Evolutionary conservation across 352 stramenopile genomes (phyloP), one percentile per base, ranked within the genome.

Genomic region (Pythium aphanidermatum): DNA sequence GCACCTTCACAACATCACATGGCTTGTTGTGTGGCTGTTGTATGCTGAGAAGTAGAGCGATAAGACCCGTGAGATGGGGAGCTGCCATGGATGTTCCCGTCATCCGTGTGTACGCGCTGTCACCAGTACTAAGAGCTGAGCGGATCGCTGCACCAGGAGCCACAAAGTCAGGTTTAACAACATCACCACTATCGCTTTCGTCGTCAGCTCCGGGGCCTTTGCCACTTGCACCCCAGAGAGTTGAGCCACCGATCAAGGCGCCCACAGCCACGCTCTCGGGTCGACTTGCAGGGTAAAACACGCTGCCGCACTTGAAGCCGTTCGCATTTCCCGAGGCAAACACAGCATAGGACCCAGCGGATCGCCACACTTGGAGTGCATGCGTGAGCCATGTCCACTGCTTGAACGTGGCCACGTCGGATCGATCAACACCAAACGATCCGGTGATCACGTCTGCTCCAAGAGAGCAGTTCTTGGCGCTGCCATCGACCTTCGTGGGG

Each of bases 21-120:
- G 10, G 46, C 32, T 28, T 51, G 40, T n/a, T 43, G 21, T 2
- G 11, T 57, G 37, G 51, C 10, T 26, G 46, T 10, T 21, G 59
- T 38, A 26, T 46, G 49, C 70, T 78, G 4, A 86, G 58, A 7
- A 90, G 41, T 12, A 90, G 46, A 7, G 78, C 78, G 5, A 84
- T 65, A 16, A 68, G 59, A 21, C 78, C 78, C 21, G 73, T 58
- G 5, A 90, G 45, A 29, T 90, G 78, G 4, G 78, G 78, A 13
- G 78, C 85, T 13, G 78, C 73, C 78, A 90, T 90, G 4, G 74
- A 87, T 19, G 78, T 90, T 3, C 78, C 78, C 11, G 78, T 85
- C 10, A 90, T 46, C 9, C 73, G 56, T 17, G 73, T 85, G 42
- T 80, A 86, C 10, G 67, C 63, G 10, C 30, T 56, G 51, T 90